Base-by-base conservation (phyloP, 306 rosid genomes). In the Cicer yamashitae region DNA sequence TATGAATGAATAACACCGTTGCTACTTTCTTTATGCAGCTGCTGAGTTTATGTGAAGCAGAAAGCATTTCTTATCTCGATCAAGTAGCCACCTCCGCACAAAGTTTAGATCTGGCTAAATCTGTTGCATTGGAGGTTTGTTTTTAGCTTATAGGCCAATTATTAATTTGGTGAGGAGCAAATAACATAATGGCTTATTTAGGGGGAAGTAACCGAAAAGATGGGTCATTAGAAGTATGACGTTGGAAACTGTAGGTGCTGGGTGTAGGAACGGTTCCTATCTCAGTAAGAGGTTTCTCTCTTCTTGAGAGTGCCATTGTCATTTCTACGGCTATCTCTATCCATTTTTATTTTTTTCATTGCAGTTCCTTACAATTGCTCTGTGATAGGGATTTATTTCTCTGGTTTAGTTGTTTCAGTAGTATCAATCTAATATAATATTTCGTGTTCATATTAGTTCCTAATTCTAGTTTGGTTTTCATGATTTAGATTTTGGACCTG, bases 21-120 rank as follows among this genome's bases (percentile, higher is more conserved):
- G 75, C 78, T 56, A 65, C 66, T 82, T 17, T 73, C 71, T 65
- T 40, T 79, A 40, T 72, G 68, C 87, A 88, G 96, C 86, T 93
- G 74, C 79, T 93, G 79, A 86, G 70, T 82, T 87, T 93, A 41
- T 87, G 98, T 79, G 98, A 93, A 84, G 94, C 92, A 44, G 96
- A 93, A 65, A 90, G 82, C 86, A 86, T 89, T 76, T 93, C 98
- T 44, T 93, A 74, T 83, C 92, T 93, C 47, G 98, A 93, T 72
- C 96, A 90, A 86, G 94, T 90, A 74, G 85, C 98, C 80, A 83
- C 89, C 83, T 87, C 88, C 0, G 85, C 87, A 8, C 75, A 76
- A 59, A 78, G 92, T 87, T 85, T 90, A 74, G 82, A 87, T 83
- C 72, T 93, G 85, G 91, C 96, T 22, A 93, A 93, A 84, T 90